Conservation (phyloP, 495 filamentous ascomycete species). For the Ramalina intermedia region DNA sequence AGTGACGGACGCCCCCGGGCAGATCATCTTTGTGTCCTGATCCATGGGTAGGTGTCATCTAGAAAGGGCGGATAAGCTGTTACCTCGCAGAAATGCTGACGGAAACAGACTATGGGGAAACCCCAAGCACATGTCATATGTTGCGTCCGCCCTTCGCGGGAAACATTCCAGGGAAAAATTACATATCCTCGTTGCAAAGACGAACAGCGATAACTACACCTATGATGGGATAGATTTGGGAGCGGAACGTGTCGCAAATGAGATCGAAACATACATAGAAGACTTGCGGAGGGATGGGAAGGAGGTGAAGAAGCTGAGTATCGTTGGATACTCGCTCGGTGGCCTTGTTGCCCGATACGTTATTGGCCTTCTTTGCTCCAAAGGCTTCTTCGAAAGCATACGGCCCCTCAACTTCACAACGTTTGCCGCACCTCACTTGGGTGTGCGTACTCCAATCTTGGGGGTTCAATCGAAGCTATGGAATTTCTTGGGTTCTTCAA, state of each 20-base stretch:
- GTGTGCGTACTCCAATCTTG: constrained; percentile 59
- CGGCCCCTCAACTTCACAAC: constrained; percentile 87
- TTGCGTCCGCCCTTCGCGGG: constrained; percentile 52
- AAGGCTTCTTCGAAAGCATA: constrained; percentile 62
- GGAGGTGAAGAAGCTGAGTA: constrained; percentile 63
- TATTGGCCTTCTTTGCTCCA: constrained; percentile 67
- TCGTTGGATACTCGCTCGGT: constrained; percentile 82
- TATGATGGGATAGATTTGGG: constrained; percentile 91
- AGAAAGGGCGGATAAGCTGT: background rate
- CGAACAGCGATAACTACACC: constrained; percentile 70
- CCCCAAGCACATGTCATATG: constrained; percentile 60
- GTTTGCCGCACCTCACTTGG: constrained; percentile 82
- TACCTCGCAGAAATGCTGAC: constrained; percentile 2
- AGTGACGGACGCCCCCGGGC: constrained; percentile 18
- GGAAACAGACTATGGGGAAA: constrained; percentile 72
- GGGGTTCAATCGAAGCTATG: constrained; percentile 54
- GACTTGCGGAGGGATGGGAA: constrained; percentile 48
- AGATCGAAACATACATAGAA: constrained; percentile 73
- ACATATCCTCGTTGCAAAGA: constrained; percentile 60
- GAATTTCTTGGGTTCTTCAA: constrained; percentile 68
- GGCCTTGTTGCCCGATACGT: constrained; percentile 76
- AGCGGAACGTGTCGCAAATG: constrained; percentile 72
- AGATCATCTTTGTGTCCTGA: constrained; percentile 82
- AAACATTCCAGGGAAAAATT: constrained; percentile 48
- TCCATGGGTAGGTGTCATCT: constrained; percentile 59